Percentiles rank a stretch among this genome's conserved stretches.
These are phyloP conservation scores for Malassezia nana DNA, from an alignment of 1,284 basidiomycete species.

Conservation along the genomic window DNA sequence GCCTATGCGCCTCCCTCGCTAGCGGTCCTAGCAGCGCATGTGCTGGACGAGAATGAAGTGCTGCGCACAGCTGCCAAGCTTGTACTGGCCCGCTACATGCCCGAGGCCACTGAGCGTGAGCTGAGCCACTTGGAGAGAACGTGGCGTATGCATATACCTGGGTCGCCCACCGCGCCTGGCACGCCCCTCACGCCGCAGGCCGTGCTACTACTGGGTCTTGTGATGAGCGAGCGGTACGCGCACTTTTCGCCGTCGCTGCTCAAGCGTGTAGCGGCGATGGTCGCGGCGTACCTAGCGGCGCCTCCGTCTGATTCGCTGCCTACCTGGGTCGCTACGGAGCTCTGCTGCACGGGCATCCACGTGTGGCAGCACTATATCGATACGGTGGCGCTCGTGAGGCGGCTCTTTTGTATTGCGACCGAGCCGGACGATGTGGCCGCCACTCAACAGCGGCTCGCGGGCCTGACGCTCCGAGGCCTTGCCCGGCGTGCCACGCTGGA, in stretches of 20 bases:
- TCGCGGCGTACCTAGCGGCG: slow-evolving; percentile 50
- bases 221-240: slow-evolving; percentile 71
- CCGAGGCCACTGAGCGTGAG: slow-evolving; percentile 12
- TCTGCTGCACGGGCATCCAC: slow-evolving; percentile 77
- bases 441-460: background rate
- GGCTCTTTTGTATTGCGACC: slow-evolving; percentile 72
- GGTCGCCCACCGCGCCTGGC: slow-evolving; percentile 49
- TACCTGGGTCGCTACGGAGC: slow-evolving; percentile 65
- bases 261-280: slow-evolving; percentile 71
- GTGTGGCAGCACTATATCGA: slow-evolving; percentile 93
- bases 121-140: slow-evolving; percentile 22
- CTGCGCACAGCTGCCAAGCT: slow-evolving; percentile 20
- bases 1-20: slow-evolving; percentile 1
- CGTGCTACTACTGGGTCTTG: slow-evolving; percentile 50
- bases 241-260: slow-evolving; percentile 65
- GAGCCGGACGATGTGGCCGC: slow-evolving; percentile 55
- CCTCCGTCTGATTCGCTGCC: slow-evolving; percentile 54
- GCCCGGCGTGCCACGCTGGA: slow-evolving; percentile 73
- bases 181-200: slow-evolving; percentile 5
- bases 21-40: slow-evolving; percentile 2
- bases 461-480: slow-evolving; percentile 23
- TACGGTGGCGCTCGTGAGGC: slow-evolving; percentile 74
- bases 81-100: slow-evolving; percentile 18
- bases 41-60: slow-evolving; percentile 21
- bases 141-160: slow-evolving; percentile 55